These are phyloP conservation scores for Agrostemma githago DNA, from an alignment of 148 eudicot species.

Conservation along the genomic window DNA sequence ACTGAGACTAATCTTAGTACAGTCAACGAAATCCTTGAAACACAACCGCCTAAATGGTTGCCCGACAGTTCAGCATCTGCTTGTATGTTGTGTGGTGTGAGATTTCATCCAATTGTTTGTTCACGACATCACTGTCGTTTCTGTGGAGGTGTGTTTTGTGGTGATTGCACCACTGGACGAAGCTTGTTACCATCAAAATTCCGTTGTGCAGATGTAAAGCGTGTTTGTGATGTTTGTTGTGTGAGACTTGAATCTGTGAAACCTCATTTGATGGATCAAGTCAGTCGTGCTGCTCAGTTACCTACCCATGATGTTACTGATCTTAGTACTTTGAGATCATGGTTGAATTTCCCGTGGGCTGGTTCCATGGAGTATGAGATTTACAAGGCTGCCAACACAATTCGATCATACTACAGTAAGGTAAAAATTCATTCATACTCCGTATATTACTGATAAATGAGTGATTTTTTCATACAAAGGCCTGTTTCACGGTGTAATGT, in stretches of 20 bases:
- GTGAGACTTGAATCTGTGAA: slow-evolving; percentile 59
- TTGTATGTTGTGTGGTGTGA: slow-evolving; percentile 60
- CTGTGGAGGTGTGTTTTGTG: slow-evolving; percentile 69
- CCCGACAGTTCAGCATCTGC: slow-evolving; percentile 60
- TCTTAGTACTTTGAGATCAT: slow-evolving; percentile 57
- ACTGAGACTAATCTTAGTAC: slow-evolving; percentile 43
- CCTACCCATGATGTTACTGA: slow-evolving; percentile 64
- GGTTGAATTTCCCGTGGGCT: slow-evolving; percentile 70
- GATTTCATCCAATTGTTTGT: slow-evolving; percentile 63
- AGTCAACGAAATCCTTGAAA: slow-evolving; percentile 43
- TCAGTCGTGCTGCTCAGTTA: slow-evolving; percentile 60
- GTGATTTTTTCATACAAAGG: neutral
- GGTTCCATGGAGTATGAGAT: slow-evolving; percentile 68
- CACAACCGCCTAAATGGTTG: slow-evolving; percentile 65
- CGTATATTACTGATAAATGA: neutral
- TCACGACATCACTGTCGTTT: slow-evolving; percentile 71
- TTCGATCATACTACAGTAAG: slow-evolving; percentile 38
- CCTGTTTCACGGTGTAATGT: neutral
- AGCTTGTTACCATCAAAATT: slow-evolving; percentile 57
- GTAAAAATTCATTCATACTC: slow-evolving; percentile 21
- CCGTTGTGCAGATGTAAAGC: slow-evolving; percentile 37
- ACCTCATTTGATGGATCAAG: slow-evolving; percentile 55
- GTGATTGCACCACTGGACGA: slow-evolving; percentile 59
- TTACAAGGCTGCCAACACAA: slow-evolving; percentile 63
- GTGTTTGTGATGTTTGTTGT: slow-evolving; percentile 76